phyloP scores from a whole-genome alignment of 352 stramenopile species.

The Globisporangium perplexum region DNA sequence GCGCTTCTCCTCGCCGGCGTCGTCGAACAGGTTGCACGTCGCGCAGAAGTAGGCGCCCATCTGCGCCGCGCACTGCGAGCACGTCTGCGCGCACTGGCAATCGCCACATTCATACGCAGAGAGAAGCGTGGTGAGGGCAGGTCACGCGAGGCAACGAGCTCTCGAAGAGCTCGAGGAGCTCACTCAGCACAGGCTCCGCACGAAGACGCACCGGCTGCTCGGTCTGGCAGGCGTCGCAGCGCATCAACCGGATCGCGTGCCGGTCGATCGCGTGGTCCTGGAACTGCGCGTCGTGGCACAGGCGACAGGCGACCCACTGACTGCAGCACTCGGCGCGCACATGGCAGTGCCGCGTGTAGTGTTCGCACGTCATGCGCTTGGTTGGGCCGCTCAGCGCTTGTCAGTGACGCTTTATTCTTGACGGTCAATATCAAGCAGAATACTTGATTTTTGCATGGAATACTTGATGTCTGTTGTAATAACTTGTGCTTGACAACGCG shows the following conservation, averaged over 20 bases:
- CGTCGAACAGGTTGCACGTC: conserved; percentile 72
- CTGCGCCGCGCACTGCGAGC: conserved; percentile 28
- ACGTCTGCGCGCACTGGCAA: conserved; percentile 47
- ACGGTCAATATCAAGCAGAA: too few species aligned
- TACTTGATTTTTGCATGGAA: too few species aligned
- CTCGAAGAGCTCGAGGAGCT: too few species aligned
- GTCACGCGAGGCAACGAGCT: not conserved
- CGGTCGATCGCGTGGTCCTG: conserved; percentile 69
- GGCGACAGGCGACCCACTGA: conserved; percentile 62
- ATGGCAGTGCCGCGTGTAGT: conserved; percentile 62
- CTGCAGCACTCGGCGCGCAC: conserved; percentile 71
- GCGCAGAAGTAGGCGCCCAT: conserved; percentile 66
- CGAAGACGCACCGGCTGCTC: conserved; percentile 55
- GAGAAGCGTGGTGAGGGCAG: too few species aligned
- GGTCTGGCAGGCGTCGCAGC: conserved; percentile 51
- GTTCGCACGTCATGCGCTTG: conserved; percentile 24
- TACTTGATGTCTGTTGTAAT: too few species aligned
- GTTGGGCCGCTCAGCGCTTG: too few species aligned
- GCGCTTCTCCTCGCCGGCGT: conserved; percentile 49
- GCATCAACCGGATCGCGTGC: conserved; percentile 64
- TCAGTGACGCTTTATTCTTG: too few species aligned
- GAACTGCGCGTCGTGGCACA: conserved; percentile 62
- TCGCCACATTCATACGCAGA: too few species aligned
- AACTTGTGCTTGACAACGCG: too few species aligned
- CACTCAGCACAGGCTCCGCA: too few species aligned